Percentiles rank a stretch among this genome's conserved stretches.
These are phyloP conservation scores for Cercospora sp. DNA, from an alignment of 2,329 filamentous ascomycete genomes.

Conservation along the genomic window DNA sequence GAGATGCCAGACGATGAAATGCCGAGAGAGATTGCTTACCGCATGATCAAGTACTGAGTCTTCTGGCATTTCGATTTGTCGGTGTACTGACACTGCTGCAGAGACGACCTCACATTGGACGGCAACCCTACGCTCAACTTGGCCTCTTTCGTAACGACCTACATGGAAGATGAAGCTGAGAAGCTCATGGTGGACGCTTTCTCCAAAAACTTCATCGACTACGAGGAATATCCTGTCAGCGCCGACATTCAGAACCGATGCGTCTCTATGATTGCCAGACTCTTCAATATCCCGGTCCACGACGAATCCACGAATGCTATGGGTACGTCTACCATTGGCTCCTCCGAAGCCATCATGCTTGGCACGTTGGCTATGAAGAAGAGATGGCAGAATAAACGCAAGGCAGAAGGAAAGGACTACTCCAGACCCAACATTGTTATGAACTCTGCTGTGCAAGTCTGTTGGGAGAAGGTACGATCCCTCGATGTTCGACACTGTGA, in stretches of 20 bases:
- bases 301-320: constrained; percentile 64
- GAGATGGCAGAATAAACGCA: constrained; percentile 84
- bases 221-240: constrained; percentile 53
- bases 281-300: constrained; percentile 75
- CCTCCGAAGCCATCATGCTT: constrained; percentile 85
- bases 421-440: constrained; percentile 90
- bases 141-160: constrained; percentile 92
- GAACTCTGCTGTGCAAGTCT: constrained; percentile 94
- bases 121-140: constrained; percentile 55
- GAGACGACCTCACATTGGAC: constrained; percentile 1
- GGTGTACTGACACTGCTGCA: constrained; percentile 6
- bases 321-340: constrained; percentile 85
- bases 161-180: constrained; percentile 96
- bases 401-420: constrained; percentile 76
- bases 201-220: constrained; percentile 79
- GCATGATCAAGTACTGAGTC: constrained; percentile 96
- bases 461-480: constrained; percentile 78
- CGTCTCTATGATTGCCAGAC: constrained; percentile 69
- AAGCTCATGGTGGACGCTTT: constrained; percentile 92
- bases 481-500: background rate
- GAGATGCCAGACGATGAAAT: constrained; percentile 90
- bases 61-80: too few relatives aligned
- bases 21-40: constrained; percentile 90
- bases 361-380: constrained; percentile 90
- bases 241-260: constrained; percentile 77